Evolutionary conservation across 768 basidiomycete species (phyloP), one percentile per base, ranked within the genome.

Genomic region (Xerocomellus intermedius): DNA sequence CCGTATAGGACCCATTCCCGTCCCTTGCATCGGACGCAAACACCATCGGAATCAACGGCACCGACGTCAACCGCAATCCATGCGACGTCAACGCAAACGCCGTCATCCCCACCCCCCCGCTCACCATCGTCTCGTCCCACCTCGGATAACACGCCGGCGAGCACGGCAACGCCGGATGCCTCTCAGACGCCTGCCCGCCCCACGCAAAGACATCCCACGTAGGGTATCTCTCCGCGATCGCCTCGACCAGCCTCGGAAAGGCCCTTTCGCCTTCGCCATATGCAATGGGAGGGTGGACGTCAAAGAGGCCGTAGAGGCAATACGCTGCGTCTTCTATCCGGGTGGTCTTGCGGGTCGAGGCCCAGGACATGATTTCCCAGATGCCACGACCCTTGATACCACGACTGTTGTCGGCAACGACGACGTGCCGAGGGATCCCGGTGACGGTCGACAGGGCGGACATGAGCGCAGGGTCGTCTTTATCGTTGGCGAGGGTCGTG

Each of bases 261-360:
- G 70, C 70, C 17, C 42, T 64, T 24, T 59, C 61, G 10, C 70
- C 72, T 28, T 72, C 72, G 9, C 70, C 72, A 35, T 72, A 72
- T 32, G 57, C 48, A 45, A 72, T 56, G 6, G 61, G 43, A 17
- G 63, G 49, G 49, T 56, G 49, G 32, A 70, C 56, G 24, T 61
- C 52, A 17, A 72, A 68, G 24, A 72, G 49, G 17, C 70, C 72
- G 10, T 56, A 59, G 5, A 72, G 55, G 10, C 57, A 67, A 42
- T 72, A 72, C 1, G 72, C 65, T 1, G 52, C 49, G 16, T 73
- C 70, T 42, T 73, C 72, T 26, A 56, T 45, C 14, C 56, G 59
- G 0, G 64, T 70, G 9, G 70, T 73, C 44, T 59, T 58, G 48
- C 70, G 67, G 3, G 42, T 44, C 17, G 72, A 51, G 14, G 72